Percentiles rank a stretch among this genome's conserved stretches.
Evolutionary conservation across 2,329 filamentous ascomycete genomes (phyloP).

Genomic region (Apiospora phragmitis): DNA sequence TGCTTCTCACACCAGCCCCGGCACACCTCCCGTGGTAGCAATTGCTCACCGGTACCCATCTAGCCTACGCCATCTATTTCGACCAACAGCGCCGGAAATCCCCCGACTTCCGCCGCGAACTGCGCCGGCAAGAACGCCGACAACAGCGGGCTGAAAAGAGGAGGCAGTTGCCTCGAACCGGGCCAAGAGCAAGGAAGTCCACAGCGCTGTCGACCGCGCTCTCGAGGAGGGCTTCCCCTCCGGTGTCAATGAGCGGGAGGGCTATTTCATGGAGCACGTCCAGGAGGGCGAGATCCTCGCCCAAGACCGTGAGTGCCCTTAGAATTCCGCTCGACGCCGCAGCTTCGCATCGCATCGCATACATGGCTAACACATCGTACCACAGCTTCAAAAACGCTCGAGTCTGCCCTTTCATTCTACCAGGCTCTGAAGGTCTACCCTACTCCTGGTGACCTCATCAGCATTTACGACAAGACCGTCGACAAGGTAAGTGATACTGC

Average conservation of each 20-base stretch:
- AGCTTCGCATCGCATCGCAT: not conserved
- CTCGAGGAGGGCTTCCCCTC: constrained; percentile 90
- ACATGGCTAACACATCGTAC: not conserved
- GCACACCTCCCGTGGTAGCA: constrained; percentile 7
- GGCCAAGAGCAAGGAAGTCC: constrained; percentile 73
- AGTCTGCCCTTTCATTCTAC: constrained; percentile 94
- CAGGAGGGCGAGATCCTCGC: constrained; percentile 83
- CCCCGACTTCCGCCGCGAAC: constrained; percentile 64
- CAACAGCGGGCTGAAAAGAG: constrained; percentile 72
- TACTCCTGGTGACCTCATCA: constrained; percentile 86
- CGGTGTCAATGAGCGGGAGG: constrained; percentile 89
- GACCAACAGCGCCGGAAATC: constrained; percentile 66
- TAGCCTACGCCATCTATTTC: constrained; percentile 69
- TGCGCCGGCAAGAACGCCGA: constrained; percentile 75
- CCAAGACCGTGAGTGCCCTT: constrained; percentile 62
- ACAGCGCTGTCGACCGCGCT: constrained; percentile 73
- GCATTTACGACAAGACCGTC: constrained; percentile 98
- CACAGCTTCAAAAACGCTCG: constrained; percentile 64
- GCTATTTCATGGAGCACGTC: constrained; percentile 96
- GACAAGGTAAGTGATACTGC: constrained; percentile 70
- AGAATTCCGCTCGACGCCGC: not conserved
- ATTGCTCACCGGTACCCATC: not conserved
- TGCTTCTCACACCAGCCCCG: not conserved
- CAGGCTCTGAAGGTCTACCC: constrained; percentile 99
- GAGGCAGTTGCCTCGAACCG: constrained; percentile 65